Evolutionary conservation across 768 basidiomycete genomes (phyloP), one percentile per base, ranked within the genome.

Genomic region (Lentinula aciculospora): DNA sequence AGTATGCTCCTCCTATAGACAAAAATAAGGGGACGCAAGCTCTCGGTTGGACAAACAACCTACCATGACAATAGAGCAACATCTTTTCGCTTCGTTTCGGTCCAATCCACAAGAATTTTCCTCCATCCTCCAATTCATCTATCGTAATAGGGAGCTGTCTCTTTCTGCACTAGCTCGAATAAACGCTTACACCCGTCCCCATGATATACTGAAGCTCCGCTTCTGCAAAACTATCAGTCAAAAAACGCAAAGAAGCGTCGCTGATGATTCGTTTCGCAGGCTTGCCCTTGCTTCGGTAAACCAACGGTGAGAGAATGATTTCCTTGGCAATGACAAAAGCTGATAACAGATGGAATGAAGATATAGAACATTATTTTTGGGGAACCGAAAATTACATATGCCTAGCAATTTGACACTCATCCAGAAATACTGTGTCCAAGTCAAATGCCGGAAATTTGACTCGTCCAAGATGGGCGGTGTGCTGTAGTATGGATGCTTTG

Each of bases 31-130:
- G n/a, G 6, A 34, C 13, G 13, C 32, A 7, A 34, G 32, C 2
- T 34, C 32, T 34, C 13, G 32, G 32, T 34, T 9, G 13, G 8
- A 34, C 5, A 32, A 4, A 34, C 8, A 34, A 1, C 64, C 9
- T 32, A 68, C 74, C 74, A 59, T 72, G 73, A 27, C 68, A 44
- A 46, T 69, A 74, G 1, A 73, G 39, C 2, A 74, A 60, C 3
- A 75, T 70, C 9, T 66, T 66, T 3, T 72, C 72, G 1, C 67
- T 66, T 29, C 66, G 62, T 32, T 67, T 69, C 10, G 66, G 61
- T 17, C 72, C 69, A 48, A 74, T 59, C 74, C 74, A 75, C 12
- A 73, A 51, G 1, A 74, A 58, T 42, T 55, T 61, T 0, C 66
- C 68, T 21, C 61, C 65, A 7, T 66, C 59, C 8, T 63, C 67